Evolutionary conservation across 2,329 filamentous ascomycete species (phyloP).

Genomic region (Fusarium poae): DNA sequence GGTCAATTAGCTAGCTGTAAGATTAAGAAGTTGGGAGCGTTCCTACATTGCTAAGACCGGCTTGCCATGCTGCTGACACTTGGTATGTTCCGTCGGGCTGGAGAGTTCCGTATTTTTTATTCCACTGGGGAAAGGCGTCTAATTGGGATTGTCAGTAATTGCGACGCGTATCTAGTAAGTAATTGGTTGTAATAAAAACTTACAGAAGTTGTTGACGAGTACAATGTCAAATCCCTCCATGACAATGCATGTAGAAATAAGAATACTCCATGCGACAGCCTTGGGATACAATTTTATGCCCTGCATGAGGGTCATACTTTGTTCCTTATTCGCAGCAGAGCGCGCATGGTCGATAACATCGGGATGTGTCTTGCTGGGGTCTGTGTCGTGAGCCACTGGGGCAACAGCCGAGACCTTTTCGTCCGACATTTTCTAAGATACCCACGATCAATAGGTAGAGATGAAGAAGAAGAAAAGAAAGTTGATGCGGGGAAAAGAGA

Average conservation of each 20-base stretch:
- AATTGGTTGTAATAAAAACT: background rate
- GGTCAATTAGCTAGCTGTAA: background rate
- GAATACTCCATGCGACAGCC: constrained; percentile 39
- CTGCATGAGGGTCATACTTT: constrained; percentile 44
- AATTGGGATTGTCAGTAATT: background rate
- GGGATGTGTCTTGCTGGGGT: constrained; percentile 39
- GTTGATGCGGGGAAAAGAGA: constrained; percentile 30
- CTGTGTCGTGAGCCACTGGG: constrained; percentile 14
- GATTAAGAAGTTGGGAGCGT: rapidly evolving
- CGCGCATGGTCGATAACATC: constrained; percentile 42
- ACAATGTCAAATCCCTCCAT: constrained; percentile 44
- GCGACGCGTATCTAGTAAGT: too few relatives aligned
- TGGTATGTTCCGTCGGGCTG: constrained; percentile 38
- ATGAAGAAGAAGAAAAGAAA: background rate
- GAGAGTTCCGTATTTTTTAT: constrained; percentile 39
- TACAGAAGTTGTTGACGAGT: constrained; percentile 43
- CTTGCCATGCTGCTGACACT: constrained; percentile 42
- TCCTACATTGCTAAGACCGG: constrained; percentile 40
- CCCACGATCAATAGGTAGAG: background rate
- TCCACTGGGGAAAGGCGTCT: constrained; percentile 44
- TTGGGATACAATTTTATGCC: constrained; percentile 43
- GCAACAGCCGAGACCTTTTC: constrained; percentile 26
- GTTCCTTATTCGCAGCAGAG: constrained; percentile 37
- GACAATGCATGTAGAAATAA: constrained; percentile 44
- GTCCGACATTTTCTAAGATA: constrained; percentile 12